Conservation (phyloP, 2,329 filamentous ascomycete genomes). For the Calonectria pauciramosa region DNA sequence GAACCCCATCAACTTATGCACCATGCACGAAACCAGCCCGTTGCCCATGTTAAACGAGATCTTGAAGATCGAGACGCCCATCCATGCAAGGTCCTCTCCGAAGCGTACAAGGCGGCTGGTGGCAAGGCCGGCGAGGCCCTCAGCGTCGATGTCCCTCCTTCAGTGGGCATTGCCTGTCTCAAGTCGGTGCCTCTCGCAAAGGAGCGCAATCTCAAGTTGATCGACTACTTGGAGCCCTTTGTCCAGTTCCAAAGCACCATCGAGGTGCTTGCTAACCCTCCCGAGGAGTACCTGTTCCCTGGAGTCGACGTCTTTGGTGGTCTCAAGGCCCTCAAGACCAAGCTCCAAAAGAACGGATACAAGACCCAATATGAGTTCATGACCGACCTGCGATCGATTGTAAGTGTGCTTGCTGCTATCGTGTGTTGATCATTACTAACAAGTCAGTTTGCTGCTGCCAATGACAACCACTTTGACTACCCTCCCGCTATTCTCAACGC, state of each 20-base stretch:
- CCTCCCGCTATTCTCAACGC: constrained; percentile 39
- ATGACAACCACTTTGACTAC: constrained; percentile 44
- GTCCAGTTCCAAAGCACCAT: constrained; percentile 31
- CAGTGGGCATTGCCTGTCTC: constrained; percentile 39
- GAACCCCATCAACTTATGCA: constrained; percentile 41
- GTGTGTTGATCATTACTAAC: not conserved
- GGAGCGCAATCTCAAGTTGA: constrained; percentile 37
- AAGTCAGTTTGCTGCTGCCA: constrained; percentile 36
- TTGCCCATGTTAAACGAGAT: constrained; percentile 28
- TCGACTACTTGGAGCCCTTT: constrained; percentile 37
- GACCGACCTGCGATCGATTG: constrained; percentile 38
- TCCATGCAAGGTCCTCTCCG: constrained; percentile 38
- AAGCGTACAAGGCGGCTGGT: constrained; percentile 31
- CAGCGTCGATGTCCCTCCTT: constrained; percentile 34
- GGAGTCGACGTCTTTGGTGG: constrained; percentile 26
- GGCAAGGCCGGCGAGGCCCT: constrained; percentile 18
- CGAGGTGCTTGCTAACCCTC: constrained; percentile 29
- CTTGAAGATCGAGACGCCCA: constrained; percentile 24
- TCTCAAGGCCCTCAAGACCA: constrained; percentile 12
- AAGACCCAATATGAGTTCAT: constrained; percentile 10
- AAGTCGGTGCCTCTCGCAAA: constrained; percentile 43
- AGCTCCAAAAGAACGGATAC: constrained; percentile 14
- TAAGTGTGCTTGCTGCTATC: constrained; percentile 22
- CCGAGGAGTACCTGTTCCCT: constrained; percentile 18
- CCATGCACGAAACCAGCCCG: constrained; percentile 8